A percentile compares a stretch with the other conserved stretches of the same genome.
Conservation (phyloP, 2,329 filamentous ascomycete species). For the Pseudogymnoascus sp. region DNA sequence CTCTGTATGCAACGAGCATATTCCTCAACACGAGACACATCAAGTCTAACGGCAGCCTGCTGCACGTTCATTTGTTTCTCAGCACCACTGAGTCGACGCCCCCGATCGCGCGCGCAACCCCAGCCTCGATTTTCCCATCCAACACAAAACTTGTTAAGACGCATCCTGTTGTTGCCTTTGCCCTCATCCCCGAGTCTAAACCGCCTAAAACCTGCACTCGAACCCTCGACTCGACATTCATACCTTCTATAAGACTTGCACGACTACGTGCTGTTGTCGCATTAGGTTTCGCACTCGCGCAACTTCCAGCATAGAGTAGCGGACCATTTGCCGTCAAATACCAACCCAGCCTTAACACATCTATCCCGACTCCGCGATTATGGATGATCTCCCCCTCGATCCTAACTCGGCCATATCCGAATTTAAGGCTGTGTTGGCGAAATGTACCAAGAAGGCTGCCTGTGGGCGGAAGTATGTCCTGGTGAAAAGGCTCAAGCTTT, state of each 20-base stretch:
- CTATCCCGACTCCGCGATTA: background rate
- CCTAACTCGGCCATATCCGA: background rate
- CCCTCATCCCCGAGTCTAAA: background rate
- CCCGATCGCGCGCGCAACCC: slow-evolving; percentile 14
- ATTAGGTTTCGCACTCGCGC: background rate
- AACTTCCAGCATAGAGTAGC: background rate
- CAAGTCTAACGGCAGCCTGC: background rate
- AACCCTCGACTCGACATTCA: background rate
- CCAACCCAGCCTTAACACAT: background rate
- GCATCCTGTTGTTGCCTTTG: background rate
- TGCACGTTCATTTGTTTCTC: background rate
- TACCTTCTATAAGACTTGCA: background rate
- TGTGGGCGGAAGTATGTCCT: background rate
- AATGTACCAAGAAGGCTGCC: background rate
- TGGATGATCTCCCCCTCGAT: background rate
- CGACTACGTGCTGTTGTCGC: background rate
- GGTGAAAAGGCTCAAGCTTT: background rate
- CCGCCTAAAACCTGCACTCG: background rate
- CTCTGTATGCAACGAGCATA: background rate
- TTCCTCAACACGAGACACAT: background rate
- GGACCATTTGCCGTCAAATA: background rate
- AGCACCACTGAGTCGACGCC: slow-evolving; percentile 17
- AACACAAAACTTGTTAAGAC: background rate
- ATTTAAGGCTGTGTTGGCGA: background rate
- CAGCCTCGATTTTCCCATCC: background rate